Evolutionary conservation across 1,139 yeast species (phyloP).

Genomic region (Saccharomyces uvarum): DNA sequence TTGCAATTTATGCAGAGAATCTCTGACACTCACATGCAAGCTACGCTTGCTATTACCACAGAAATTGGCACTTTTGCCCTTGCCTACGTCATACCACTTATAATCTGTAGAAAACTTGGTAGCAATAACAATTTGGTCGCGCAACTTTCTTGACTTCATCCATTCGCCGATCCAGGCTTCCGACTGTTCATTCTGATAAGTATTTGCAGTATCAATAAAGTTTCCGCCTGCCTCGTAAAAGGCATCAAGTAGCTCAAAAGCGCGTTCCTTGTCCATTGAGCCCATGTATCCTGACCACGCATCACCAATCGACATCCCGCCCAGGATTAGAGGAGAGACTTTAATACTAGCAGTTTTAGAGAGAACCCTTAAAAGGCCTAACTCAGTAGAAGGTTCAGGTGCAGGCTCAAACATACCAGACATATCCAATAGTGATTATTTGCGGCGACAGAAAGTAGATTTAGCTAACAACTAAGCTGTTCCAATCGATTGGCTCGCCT

Average conservation of each 20-base stretch:
- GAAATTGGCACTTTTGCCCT: background rate
- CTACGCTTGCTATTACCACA: conserved; percentile 1
- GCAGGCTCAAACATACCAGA: conserved; percentile 10
- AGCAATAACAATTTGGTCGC: conserved; percentile 5
- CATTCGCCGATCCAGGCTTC: conserved; percentile 11
- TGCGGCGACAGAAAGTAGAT: background rate
- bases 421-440: background rate
- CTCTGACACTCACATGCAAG: conserved; percentile 4
- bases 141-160: conserved; percentile 3
- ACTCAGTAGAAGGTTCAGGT: conserved; percentile 14
- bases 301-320: conserved; percentile 14
- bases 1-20: conserved; percentile 3
- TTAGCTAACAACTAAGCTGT: background rate
- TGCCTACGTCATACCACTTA: background rate
- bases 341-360: background rate
- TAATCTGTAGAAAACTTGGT: background rate
- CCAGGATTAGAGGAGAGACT: background rate
- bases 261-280: conserved; percentile 13
- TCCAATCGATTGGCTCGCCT: background rate
- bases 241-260: conserved; percentile 20
- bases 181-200: conserved; percentile 19
- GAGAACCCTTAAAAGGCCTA: conserved; percentile 14
- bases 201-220: conserved; percentile 25
- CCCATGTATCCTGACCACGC: conserved; percentile 20
- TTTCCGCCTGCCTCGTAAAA: conserved; percentile 22